phyloP scores from a whole-genome alignment of 176 grass and related monocot genomes.

The Musa troglodytarum region DNA sequence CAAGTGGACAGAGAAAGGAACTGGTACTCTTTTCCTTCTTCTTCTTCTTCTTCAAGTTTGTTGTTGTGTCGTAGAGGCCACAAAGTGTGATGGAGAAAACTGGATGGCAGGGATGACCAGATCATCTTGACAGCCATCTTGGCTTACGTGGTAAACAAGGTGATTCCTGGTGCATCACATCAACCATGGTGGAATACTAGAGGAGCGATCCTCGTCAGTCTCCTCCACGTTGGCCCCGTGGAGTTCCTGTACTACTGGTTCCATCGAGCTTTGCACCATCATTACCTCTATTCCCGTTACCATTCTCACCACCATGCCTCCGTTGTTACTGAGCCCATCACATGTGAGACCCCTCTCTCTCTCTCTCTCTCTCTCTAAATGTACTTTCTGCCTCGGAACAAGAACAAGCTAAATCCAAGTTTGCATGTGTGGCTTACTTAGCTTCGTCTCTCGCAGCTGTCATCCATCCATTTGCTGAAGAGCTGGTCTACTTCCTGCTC shows the following conservation, averaged over 20 bases:
- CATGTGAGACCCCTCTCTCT: slow-evolving; percentile 31
- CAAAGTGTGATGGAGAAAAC: not conserved
- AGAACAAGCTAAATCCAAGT: no score
- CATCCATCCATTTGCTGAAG: slow-evolving; percentile 81
- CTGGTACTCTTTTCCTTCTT: slow-evolving; percentile 31
- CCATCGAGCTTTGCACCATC: slow-evolving; percentile 76
- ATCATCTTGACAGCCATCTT: slow-evolving; percentile 58
- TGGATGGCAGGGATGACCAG: slow-evolving; percentile 68
- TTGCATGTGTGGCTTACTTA: not conserved
- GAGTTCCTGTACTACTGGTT: slow-evolving; percentile 99
- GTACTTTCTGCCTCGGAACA: no score
- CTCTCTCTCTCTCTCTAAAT: no score
- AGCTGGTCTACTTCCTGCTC: slow-evolving; percentile 47
- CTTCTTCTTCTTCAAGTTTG: not conserved
- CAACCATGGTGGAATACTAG: slow-evolving; percentile 50
- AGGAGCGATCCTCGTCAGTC: slow-evolving; percentile 24
- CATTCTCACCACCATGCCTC: slow-evolving; percentile 88
- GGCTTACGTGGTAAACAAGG: slow-evolving; percentile 14
- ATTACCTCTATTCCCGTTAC: slow-evolving; percentile 83
- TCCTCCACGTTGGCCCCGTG: slow-evolving; percentile 50
- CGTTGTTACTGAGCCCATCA: slow-evolving; percentile 87
- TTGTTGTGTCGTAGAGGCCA: not conserved
- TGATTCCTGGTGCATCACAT: slow-evolving; percentile 17
- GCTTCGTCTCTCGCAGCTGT: slow-evolving; percentile 38
- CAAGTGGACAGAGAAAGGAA: slow-evolving; percentile 69